Evolutionary conservation across 2,329 filamentous ascomycete genomes (phyloP).

Genomic region (Zasmidium cellare): DNA sequence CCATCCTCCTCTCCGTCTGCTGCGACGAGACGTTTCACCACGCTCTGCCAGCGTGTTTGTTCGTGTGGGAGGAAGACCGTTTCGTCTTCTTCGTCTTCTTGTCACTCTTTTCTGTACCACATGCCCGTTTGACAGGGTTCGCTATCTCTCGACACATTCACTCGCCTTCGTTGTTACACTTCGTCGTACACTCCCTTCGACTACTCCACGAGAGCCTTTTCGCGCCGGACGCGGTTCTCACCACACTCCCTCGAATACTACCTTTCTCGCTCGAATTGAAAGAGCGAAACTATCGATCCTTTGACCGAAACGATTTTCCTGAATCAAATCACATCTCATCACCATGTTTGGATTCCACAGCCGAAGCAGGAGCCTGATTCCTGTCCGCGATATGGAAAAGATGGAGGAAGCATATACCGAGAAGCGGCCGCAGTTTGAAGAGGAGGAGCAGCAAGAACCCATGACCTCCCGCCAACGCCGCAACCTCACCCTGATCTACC

Average conservation of each 20-base stretch:
- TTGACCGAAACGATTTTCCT: not conserved
- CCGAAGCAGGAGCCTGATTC: constrained; percentile 44
- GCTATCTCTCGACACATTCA: constrained; percentile 1
- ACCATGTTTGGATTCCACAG: constrained; percentile 47
- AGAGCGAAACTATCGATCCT: not conserved
- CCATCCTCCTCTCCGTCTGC: not conserved
- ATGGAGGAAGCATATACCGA: constrained; percentile 26
- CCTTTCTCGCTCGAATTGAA: not conserved
- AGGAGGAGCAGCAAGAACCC: constrained; percentile 26
- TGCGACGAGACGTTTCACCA: not conserved
- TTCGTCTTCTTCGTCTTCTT: constrained; percentile 1
- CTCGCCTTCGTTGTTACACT: not conserved
- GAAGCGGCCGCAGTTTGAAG: constrained; percentile 22
- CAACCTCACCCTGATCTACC: constrained; percentile 45
- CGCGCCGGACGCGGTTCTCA: constrained; percentile 12
- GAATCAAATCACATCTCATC: not conserved
- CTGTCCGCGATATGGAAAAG: constrained; percentile 44
- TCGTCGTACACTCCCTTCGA: not conserved
- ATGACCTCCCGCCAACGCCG: constrained; percentile 15
- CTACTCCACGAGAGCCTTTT: not conserved
- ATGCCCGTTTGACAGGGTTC: not conserved
- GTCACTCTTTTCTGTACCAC: constrained; percentile 1
- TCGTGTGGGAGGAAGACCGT: not conserved
- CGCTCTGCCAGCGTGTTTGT: not conserved
- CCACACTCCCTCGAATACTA: constrained; percentile 5